phyloP scores from a whole-genome alignment of 352 stramenopile genomes.

The Phytopythium oedochilum region DNA sequence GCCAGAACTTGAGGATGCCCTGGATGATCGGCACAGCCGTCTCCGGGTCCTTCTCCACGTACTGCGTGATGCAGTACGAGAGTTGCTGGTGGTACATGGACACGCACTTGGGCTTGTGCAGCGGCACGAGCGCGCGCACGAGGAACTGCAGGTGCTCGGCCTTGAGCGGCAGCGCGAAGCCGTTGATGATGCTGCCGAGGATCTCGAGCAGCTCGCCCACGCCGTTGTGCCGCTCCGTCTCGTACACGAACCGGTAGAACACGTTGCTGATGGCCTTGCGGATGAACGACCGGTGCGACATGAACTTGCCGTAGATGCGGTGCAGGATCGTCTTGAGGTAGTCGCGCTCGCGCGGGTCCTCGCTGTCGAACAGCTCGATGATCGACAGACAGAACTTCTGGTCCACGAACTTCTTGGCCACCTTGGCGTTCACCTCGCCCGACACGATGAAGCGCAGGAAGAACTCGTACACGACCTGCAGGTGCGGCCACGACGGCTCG shows the following conservation, averaged over 20 bases:
- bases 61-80: conserved; percentile 99
- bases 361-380: conserved; percentile 93
- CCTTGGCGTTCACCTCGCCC: conserved; percentile 96
- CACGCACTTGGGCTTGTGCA: conserved; percentile 98
- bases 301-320: conserved; percentile 99
- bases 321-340: conserved; percentile 99
- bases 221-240: conserved; percentile 94
- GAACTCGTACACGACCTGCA: conserved; percentile 99
- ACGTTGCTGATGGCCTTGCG: conserved; percentile 97
- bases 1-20: conserved; percentile 95
- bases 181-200: conserved; percentile 97
- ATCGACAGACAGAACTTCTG: conserved; percentile 96
- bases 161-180: conserved; percentile 99
- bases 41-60: conserved; percentile 98
- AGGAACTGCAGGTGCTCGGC: conserved; percentile 97
- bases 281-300: conserved; percentile 98
- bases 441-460: conserved; percentile 98
- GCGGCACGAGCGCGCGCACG: conserved; percentile 92
- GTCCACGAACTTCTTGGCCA: conserved; percentile 97
- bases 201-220: conserved; percentile 98
- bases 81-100: conserved; percentile 98
- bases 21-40: conserved; percentile 94
- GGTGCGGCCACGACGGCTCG: conserved; percentile 96
- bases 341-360: conserved; percentile 97
- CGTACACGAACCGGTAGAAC: conserved; percentile 99